These are phyloP conservation scores for Persicaria maculosa DNA, from an alignment of 148 eudicot genomes.

Conservation along the genomic window DNA sequence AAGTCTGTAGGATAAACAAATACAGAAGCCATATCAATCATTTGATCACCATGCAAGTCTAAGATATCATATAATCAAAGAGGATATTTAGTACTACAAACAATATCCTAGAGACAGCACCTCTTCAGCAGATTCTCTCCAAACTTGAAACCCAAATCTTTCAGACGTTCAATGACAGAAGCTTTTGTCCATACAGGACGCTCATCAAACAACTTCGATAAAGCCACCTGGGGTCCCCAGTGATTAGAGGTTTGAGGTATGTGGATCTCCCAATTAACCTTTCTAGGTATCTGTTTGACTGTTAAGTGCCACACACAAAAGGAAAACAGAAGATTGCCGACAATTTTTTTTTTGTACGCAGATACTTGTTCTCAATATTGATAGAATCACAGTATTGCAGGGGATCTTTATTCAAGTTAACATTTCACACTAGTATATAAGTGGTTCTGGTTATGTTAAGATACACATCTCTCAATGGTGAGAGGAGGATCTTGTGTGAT, in stretches of 20 bases:
- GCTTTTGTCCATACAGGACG: constrained; percentile 82
- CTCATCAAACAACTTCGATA: constrained; percentile 82
- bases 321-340: neutral
- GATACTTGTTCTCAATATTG: neutral
- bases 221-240: constrained; percentile 67
- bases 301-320: constrained; percentile 38
- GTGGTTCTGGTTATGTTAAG: neutral
- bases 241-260: constrained; percentile 53
- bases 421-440: neutral
- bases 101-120: constrained; percentile 23
- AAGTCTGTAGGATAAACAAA: constrained; percentile 44
- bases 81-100: neutral
- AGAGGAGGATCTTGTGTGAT: neutral
- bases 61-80: neutral
- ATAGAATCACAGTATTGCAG: neutral
- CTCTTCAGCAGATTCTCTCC: constrained; percentile 54
- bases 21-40: neutral
- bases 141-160: constrained; percentile 48
- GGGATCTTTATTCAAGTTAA: neutral
- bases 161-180: constrained; percentile 65
- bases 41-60: neutral
- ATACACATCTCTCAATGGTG: constrained; percentile 1
- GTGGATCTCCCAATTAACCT: constrained; percentile 63
- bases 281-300: constrained; percentile 78
- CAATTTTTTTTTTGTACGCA: neutral